These are phyloP conservation scores for Moricandia arvensis DNA, from an alignment of 345 rosid genomes.

Conservation along the genomic window DNA sequence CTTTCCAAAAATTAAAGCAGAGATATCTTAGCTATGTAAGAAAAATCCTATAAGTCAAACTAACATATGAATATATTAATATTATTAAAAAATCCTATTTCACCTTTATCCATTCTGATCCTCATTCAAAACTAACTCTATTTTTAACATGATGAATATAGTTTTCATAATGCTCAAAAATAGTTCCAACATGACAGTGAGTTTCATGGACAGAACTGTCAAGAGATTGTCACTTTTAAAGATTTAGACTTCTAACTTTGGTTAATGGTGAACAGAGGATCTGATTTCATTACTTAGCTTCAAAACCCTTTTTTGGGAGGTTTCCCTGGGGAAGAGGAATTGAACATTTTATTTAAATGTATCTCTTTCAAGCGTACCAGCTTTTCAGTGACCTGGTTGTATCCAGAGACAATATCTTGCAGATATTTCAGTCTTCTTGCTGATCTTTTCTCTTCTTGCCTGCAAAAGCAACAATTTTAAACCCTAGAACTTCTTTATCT, in stretches of 20 bases:
- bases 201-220: constrained; percentile 90
- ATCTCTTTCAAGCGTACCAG: constrained; percentile 88
- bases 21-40: no score
- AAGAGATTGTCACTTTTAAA: background rate
- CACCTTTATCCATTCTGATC: no score
- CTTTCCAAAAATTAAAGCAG: no score
- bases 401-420: constrained; percentile 74
- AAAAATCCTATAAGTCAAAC: no score
- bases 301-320: no score
- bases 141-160: no score
- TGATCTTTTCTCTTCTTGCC: constrained; percentile 78
- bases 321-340: constrained; percentile 65
- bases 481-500: constrained; percentile 11
- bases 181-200: constrained; percentile 39
- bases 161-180: no score
- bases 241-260: constrained; percentile 2
- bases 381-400: constrained; percentile 66
- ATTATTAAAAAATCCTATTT: no score
- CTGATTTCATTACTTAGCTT: constrained; percentile 45
- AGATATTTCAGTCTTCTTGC: constrained; percentile 68
- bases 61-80: no score
- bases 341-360: constrained; percentile 84
- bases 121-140: no score
- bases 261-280: constrained; percentile 1
- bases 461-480: constrained; percentile 23